Evolutionary conservation across 805 yeast genomes (phyloP).

Genomic region (Wickerhamomyces subpelliculosus): DNA sequence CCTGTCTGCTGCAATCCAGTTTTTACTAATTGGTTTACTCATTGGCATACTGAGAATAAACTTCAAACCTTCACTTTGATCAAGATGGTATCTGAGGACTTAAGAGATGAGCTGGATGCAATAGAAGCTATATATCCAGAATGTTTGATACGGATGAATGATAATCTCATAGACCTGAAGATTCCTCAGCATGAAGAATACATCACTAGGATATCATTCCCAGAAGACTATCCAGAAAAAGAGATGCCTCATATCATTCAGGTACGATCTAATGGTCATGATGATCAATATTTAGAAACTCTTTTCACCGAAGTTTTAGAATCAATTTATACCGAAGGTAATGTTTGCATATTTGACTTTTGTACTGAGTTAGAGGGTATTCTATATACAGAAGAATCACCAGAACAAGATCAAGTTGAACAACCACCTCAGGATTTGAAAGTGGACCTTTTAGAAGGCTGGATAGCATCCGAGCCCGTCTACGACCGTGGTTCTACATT

Average conservation of each 20-base stretch:
- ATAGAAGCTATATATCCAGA: constrained; percentile 85
- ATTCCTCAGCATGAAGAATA: constrained; percentile 60
- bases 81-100: constrained; percentile 34
- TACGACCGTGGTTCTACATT: constrained; percentile 82
- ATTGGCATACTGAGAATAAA: no score
- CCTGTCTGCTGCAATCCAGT: no score
- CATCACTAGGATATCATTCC: constrained; percentile 63
- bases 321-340: constrained; percentile 47
- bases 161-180: constrained; percentile 35
- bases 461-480: constrained; percentile 74
- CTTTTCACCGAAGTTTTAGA: constrained; percentile 46
- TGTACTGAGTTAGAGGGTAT: constrained; percentile 59
- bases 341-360: constrained; percentile 76
- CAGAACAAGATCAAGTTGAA: constrained; percentile 5
- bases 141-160: constrained; percentile 31
- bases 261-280: constrained; percentile 31
- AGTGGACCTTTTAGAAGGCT: no score
- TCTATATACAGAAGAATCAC: constrained; percentile 29
- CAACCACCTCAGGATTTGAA: constrained; percentile 30
- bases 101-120: constrained; percentile 70
- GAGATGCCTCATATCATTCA: constrained; percentile 59
- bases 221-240: constrained; percentile 56
- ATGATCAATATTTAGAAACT: constrained; percentile 40
- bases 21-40: no score
- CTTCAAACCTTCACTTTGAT: constrained; percentile 25